Base-by-base conservation (phyloP, 768 basidiomycete genomes). In the Bullera alba region DNA sequence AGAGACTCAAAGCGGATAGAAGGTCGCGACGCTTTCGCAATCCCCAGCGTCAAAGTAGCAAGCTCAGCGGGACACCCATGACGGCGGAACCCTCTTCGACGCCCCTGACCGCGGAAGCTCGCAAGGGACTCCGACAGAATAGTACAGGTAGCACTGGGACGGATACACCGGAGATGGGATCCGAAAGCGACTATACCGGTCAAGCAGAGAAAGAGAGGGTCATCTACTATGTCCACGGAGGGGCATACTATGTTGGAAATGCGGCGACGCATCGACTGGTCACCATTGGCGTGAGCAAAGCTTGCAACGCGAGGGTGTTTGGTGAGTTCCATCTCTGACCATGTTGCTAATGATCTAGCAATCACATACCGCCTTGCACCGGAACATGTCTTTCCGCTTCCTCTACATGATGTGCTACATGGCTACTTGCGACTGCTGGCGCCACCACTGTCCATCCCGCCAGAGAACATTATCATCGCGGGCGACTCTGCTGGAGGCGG, bases 401-500 rank as follows among this genome's bases (percentile, higher is more conserved):
- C 90, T 37, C 73, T 86, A 5, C 82, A 84, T 59, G 93, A 99
- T 62, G 86, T 83, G 19, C 87, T 91, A 45, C 80, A 77, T 35
- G 86, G 83, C 0, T 99, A 96, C 69, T 77, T 99, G 57, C 79
- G 92, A 17, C 78, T 99, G 19, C 78, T 84, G 1, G 84, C 89
- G 49, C 90, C 95, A 53, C 66, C 68, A 5, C 80, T 97, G 36
- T 82, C 83, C 41, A 88, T 97, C 44, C 88, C 90, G 3, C 80
- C 93, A 0, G 85, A 88, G 73, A 95, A 93, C 60, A 86, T 97
- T 54, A 55, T 72, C 44, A 61, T 70, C 45, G 82, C 73, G 14
- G 93, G 93, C 6, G 93, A 99, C 66, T 91, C 87, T 54, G 93
- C 95, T 6, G 93, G 93, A 4, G 93, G 92, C 23, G 91, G 87